Percentiles rank a stretch among this genome's conserved stretches.
Conservation (phyloP, 2,329 filamentous ascomycete genomes). For the Hymenoscyphus salicellus region DNA sequence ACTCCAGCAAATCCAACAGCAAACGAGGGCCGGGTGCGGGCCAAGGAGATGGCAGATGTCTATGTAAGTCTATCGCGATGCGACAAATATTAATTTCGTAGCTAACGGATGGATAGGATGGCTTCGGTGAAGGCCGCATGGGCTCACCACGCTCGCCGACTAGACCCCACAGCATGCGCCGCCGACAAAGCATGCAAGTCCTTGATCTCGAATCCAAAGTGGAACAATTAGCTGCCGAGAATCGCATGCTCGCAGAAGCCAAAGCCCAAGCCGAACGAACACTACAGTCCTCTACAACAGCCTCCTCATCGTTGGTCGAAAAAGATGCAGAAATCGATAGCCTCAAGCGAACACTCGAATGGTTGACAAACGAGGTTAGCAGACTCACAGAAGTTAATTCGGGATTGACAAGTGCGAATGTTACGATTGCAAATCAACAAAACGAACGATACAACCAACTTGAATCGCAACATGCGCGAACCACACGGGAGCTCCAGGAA, state of each 20-base stretch:
- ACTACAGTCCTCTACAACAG: slow-evolving; percentile 58
- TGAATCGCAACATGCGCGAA: slow-evolving; percentile 63
- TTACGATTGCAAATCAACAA: slow-evolving; percentile 71
- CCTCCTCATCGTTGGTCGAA: slow-evolving; percentile 70
- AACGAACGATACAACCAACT: slow-evolving; percentile 67
- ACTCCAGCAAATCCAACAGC: slow-evolving; percentile 70
- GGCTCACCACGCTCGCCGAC: slow-evolving; percentile 89
- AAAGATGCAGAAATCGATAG: slow-evolving; percentile 84
- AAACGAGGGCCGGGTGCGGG: slow-evolving; percentile 81
- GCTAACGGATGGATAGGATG: slow-evolving; percentile 61
- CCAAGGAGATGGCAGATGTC: slow-evolving; percentile 86
- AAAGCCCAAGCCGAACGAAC: slow-evolving; percentile 66
- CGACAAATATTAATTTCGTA: slow-evolving; percentile 6
- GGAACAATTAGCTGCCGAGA: slow-evolving; percentile 82
- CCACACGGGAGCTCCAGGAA: slow-evolving; percentile 66
- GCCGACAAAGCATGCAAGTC: slow-evolving; percentile 95
- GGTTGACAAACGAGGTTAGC: slow-evolving; percentile 76
- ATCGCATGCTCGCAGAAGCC: slow-evolving; percentile 72
- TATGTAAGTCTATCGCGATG: slow-evolving; percentile 65
- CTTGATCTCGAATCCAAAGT: slow-evolving; percentile 85
- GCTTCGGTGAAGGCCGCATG: slow-evolving; percentile 82
- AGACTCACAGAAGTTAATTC: slow-evolving; percentile 81
- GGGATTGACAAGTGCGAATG: slow-evolving; percentile 72
- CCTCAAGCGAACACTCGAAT: slow-evolving; percentile 73
- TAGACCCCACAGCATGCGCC: slow-evolving; percentile 90